A percentile compares a stretch with the other conserved stretches of the same genome.
Evolutionary conservation across 352 stramenopile genomes (phyloP).

Genomic region (Phytopythium litorale): DNA sequence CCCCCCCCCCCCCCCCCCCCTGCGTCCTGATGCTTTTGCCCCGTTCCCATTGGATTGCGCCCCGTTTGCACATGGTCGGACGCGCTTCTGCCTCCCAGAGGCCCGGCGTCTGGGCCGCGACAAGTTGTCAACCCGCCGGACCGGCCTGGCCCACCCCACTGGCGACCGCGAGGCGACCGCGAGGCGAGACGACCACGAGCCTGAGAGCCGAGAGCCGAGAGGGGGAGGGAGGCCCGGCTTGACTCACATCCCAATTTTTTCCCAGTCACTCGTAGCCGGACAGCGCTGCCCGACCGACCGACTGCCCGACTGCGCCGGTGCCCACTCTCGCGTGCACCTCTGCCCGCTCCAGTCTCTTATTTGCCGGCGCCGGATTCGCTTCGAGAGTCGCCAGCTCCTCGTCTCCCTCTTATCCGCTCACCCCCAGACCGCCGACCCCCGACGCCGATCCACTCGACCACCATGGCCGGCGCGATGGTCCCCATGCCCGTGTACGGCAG

Average conservation of each 20-base stretch:
- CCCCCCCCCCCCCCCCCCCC: too few species aligned
- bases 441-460: not conserved
- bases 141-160: not conserved
- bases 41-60: constrained; percentile 2
- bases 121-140: not conserved
- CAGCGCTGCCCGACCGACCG: not conserved
- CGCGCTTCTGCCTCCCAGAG: not conserved
- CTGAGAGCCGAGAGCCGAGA: too few species aligned
- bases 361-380: not conserved
- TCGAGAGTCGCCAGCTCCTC: not conserved
- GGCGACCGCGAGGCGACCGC: not conserved
- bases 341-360: constrained; percentile 1
- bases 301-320: not conserved
- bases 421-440: not conserved
- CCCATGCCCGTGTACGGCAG: constrained; percentile 37
- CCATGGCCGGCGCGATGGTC: constrained; percentile 25
- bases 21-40: constrained; percentile 6
- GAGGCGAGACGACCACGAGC: not conserved
- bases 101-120: not conserved
- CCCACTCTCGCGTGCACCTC: constrained; percentile 5
- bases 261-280: not conserved
- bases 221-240: not conserved
- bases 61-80: not conserved
- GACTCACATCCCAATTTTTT: constrained; percentile 10
- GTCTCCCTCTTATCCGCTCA: not conserved